These are phyloP conservation scores for Paragyromitra xinjiangensis DNA, from an alignment of 495 filamentous ascomycete species.

Conservation along the genomic window DNA sequence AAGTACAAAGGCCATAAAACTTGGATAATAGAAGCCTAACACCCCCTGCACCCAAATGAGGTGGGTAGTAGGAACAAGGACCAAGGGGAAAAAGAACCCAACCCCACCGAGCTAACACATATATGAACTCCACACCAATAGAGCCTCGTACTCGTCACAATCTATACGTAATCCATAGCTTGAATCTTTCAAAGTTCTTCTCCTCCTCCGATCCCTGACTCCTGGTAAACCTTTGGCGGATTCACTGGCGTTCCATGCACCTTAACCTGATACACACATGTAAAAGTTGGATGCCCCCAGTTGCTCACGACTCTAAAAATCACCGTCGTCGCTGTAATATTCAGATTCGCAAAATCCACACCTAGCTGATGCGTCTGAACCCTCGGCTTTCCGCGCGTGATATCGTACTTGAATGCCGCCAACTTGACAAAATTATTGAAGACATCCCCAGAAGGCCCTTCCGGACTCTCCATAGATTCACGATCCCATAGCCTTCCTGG, in stretches of 20 bases:
- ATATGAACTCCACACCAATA: constrained; percentile 5
- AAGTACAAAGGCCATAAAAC: constrained; percentile 28
- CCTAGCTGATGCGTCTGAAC: constrained; percentile 47
- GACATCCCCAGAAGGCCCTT: constrained; percentile 26
- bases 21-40: constrained; percentile 13
- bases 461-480: neutral
- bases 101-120: constrained; percentile 15
- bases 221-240: constrained; percentile 19
- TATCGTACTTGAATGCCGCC: constrained; percentile 50
- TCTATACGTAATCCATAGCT: constrained; percentile 9
- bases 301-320: constrained; percentile 51
- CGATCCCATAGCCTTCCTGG: constrained; percentile 40
- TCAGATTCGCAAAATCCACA: constrained; percentile 46
- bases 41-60: neutral
- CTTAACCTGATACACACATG: constrained; percentile 54
- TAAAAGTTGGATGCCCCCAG: constrained; percentile 55
- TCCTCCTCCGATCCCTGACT: constrained; percentile 1
- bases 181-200: neutral
- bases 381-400: constrained; percentile 15
- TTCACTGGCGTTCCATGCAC: constrained; percentile 48
- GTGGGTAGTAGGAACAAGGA: constrained; percentile 10
- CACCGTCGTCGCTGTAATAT: constrained; percentile 46
- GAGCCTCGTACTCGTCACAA: constrained; percentile 13
- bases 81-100: constrained; percentile 16
- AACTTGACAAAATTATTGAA: constrained; percentile 52